These are phyloP conservation scores for Xylariales sp. DNA, from an alignment of 2,329 filamentous ascomycete genomes.

Conservation along the genomic window DNA sequence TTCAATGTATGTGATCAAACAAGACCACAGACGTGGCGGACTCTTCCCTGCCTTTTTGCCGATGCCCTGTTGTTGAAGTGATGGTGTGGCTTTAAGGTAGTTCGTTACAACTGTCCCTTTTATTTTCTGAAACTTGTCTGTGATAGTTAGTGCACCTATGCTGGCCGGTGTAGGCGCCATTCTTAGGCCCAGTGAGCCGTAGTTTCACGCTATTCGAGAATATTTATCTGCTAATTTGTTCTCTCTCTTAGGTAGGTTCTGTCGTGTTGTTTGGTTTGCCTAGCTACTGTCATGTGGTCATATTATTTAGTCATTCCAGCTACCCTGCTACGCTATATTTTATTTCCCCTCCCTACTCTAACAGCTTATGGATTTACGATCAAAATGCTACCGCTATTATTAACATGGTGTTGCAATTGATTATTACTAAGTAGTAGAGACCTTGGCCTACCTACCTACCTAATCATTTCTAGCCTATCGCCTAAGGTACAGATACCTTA, in stretches of 20 bases:
- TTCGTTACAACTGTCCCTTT: not conserved
- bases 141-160: not conserved
- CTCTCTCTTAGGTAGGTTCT: too few relatives aligned
- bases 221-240: not conserved
- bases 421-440: not conserved
- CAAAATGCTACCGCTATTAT: not conserved
- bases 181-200: not conserved
- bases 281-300: not conserved
- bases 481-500: slow-evolving; percentile 11
- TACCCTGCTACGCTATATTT: too few relatives aligned
- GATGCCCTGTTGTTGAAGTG: not conserved
- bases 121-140: not conserved
- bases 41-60: not conserved
- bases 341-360: not conserved
- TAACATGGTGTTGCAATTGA: not conserved
- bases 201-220: not conserved
- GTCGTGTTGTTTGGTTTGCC: not conserved
- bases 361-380: not conserved
- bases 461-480: slow-evolving; percentile 18
- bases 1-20: slow-evolving; percentile 1
- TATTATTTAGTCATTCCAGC: not conserved
- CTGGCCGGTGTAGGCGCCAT: not conserved
- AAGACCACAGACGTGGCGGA: not conserved
- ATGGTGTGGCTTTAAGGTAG: not conserved
- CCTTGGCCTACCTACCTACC: not conserved